Evolutionary conservation across 108 stramenopile genomes (phyloP).

Genomic region (Nitzschia sp.): DNA sequence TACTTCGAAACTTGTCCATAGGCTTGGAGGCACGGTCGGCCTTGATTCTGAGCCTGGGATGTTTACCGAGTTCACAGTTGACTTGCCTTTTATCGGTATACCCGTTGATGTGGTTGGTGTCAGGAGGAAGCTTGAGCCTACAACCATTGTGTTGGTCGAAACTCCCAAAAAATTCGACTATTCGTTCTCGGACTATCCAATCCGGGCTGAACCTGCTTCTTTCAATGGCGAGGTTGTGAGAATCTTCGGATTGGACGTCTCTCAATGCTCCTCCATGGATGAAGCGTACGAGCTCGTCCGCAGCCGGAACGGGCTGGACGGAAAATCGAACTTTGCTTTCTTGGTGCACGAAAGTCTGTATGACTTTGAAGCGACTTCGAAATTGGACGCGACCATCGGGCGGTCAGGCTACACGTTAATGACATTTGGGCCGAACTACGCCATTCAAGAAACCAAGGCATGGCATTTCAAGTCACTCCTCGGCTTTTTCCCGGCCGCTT

Average conservation of each 20-base stretch:
- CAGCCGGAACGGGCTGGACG: no score
- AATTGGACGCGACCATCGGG: not conserved
- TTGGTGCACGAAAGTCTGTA: slow-evolving; percentile 36
- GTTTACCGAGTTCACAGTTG: slow-evolving; percentile 50
- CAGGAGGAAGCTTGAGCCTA: slow-evolving; percentile 15
- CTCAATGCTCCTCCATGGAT: slow-evolving; percentile 8
- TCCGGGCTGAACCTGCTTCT: slow-evolving; percentile 22
- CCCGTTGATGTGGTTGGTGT: slow-evolving; percentile 12
- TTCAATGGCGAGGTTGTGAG: slow-evolving; percentile 15
- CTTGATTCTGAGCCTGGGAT: slow-evolving; percentile 45
- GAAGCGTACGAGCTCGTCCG: slow-evolving; percentile 2
- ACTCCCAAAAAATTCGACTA: slow-evolving; percentile 9
- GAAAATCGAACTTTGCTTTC: slow-evolving; percentile 10
- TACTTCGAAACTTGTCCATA: slow-evolving; percentile 49
- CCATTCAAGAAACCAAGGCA: slow-evolving; percentile 22
- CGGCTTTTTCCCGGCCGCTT: slow-evolving; percentile 22
- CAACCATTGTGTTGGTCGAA: slow-evolving; percentile 25
- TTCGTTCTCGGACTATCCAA: not conserved
- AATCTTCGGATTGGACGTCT: slow-evolving; percentile 11
- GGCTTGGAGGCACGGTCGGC: slow-evolving; percentile 49
- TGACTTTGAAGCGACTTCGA: slow-evolving; percentile 5
- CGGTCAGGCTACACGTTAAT: slow-evolving; percentile 14
- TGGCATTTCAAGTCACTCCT: slow-evolving; percentile 28
- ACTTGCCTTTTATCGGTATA: slow-evolving; percentile 36
- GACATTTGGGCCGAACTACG: slow-evolving; percentile 37